Percentiles rank a stretch among this genome's conserved stretches.
Evolutionary conservation across 768 basidiomycete genomes (phyloP).

Genomic region (Cystobasidium tubakii): DNA sequence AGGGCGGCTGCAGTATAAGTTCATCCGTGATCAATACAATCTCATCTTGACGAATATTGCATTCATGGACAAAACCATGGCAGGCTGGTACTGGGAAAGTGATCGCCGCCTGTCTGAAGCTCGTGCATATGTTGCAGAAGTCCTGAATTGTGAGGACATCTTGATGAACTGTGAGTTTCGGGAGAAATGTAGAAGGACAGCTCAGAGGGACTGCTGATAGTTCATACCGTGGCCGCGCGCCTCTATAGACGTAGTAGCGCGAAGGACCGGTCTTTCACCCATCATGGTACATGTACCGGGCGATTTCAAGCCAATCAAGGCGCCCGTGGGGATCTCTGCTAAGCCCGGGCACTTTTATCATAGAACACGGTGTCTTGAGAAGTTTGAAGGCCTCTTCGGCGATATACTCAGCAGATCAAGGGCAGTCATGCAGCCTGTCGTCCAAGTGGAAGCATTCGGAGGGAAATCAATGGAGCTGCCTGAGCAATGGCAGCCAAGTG

Average conservation of each 20-base stretch:
- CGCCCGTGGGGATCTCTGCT: neutral
- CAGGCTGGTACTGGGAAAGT: conserved; percentile 19
- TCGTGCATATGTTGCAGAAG: conserved; percentile 5
- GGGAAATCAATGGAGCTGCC: neutral
- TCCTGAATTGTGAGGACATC: conserved; percentile 31
- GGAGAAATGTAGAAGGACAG: neutral
- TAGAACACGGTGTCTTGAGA: neutral
- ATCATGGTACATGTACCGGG: neutral
- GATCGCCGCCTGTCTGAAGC: conserved; percentile 6
- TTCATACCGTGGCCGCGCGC: too few relatives aligned
- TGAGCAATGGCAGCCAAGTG: neutral
- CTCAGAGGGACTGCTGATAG: neutral
- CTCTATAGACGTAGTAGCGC: conserved; percentile 10
- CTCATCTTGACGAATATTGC: conserved; percentile 27
- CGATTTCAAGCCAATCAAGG: neutral
- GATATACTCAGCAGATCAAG: neutral
- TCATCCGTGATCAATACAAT: neutral
- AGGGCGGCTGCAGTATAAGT: neutral
- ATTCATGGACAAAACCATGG: conserved; percentile 34
- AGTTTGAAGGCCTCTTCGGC: conserved; percentile 7
- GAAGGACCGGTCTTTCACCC: conserved; percentile 13
- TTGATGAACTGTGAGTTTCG: conserved; percentile 32
- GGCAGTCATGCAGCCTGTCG: neutral
- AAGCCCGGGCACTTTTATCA: neutral
- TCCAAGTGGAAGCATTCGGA: neutral